phyloP scores from a whole-genome alignment of 495 filamentous ascomycete species.

The Lasiosphaeria miniovina region DNA sequence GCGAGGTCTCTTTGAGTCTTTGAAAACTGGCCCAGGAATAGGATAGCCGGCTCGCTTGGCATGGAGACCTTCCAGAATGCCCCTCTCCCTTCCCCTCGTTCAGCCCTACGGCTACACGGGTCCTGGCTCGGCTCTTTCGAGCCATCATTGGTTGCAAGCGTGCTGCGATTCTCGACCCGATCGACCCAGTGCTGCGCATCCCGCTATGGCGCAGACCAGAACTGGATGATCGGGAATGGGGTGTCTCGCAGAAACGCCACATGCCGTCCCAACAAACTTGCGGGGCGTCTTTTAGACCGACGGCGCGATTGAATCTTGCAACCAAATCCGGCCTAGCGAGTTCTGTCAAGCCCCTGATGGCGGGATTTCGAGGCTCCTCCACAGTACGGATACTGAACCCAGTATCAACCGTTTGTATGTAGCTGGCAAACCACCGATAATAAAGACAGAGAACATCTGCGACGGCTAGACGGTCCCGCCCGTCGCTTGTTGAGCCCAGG shows the following conservation, averaged over 20 bases:
- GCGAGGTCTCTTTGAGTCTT: neutral
- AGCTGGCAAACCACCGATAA: too few species aligned
- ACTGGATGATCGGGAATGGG: neutral
- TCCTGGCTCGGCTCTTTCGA: constrained; percentile 4
- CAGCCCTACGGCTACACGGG: constrained; percentile 23
- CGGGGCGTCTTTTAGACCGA: constrained; percentile 11
- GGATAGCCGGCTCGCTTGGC: neutral
- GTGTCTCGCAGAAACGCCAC: neutral
- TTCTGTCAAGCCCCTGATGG: neutral
- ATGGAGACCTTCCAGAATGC: constrained; percentile 5
- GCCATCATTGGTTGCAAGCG: constrained; percentile 7
- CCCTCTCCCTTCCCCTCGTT: constrained; percentile 15
- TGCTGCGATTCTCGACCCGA: neutral
- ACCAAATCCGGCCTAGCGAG: constrained; percentile 1
- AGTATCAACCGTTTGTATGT: too few species aligned
- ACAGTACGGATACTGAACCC: too few species aligned
- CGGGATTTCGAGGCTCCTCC: neutral
- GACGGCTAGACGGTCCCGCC: too few species aligned
- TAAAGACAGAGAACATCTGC: too few species aligned
- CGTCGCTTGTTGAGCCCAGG: too few species aligned
- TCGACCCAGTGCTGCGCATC: neutral
- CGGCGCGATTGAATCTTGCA: constrained; percentile 4
- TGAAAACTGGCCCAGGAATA: neutral
- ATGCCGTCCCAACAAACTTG: constrained; percentile 4
- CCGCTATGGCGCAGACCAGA: neutral